Base-by-base conservation (phyloP, 805 yeast genomes). In the Teunomyces pallodes region DNA sequence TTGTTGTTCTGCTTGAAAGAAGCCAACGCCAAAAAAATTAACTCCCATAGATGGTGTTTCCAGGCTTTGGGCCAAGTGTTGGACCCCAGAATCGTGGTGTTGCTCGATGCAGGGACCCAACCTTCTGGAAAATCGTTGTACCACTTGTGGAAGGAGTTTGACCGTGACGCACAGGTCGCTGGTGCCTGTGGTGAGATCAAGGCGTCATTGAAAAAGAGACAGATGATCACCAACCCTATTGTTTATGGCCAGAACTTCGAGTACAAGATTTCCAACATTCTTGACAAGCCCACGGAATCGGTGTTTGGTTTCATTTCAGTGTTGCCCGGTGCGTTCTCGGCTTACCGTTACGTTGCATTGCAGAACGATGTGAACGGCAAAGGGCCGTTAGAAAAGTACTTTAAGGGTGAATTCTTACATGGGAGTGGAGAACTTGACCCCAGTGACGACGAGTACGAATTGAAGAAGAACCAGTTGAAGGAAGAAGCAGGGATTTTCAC, bases 121-220 rank as follows among this genome's bases (percentile, higher is more conserved):
- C 87, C 87, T 2, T 70, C 79, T 1, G 75, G 77, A 20, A 79
- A 78, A 53, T 75, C 87, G 4, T 66, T 82, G 48, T 75, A 78
- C 49, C 76, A 81, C 52, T 69, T 82, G 46, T 82, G 87, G 87
- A 78, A 80, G 54, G 84, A 81, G 43, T 83, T 82, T 53, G 80
- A 81, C 61, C 67, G 72, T 49, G 80, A 83, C 57, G 74, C 76
- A 8, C 74, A 74, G 48, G 83, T 83, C 26, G 87, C 87, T 4
- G 87, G 87, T 24, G 86, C 87, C 4, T 82, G 86, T 66, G 87
- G 87, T n/a, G 87, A 82, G 56, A 82, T 82, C 57, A 82, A 80
- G 48, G 85, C 86, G 2, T 73, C 79, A 60, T 67, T 82, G 62
- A 72, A 72, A 33, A 68, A 69, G 45, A 59, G 74, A 14, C 76